Evolutionary conservation across 345 rosid species (phyloP).

Genomic region (Hibiscus tridactylites): DNA sequence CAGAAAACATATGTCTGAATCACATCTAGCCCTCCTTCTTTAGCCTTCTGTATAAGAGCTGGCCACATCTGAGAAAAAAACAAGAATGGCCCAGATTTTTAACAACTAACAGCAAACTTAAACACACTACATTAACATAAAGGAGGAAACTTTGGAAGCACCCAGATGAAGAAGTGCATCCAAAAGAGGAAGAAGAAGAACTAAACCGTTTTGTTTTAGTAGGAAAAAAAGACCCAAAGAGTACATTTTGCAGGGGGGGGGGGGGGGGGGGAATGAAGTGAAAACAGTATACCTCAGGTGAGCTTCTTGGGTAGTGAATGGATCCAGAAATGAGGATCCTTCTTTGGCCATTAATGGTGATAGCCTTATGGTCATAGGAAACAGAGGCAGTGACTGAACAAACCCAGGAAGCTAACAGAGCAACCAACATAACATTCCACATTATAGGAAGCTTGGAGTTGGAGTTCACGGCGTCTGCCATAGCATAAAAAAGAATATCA

Average conservation of each 20-base stretch:
- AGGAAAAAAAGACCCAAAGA: slow-evolving; percentile 13
- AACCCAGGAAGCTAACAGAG: slow-evolving; percentile 30
- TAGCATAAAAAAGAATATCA: neutral
- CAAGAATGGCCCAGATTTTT: neutral
- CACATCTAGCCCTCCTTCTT: slow-evolving; percentile 95
- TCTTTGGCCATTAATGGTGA: slow-evolving; percentile 77
- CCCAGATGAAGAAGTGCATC: slow-evolving; percentile 15
- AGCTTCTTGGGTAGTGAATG: slow-evolving; percentile 96
- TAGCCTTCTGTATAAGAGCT: slow-evolving; percentile 90
- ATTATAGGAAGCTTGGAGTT: slow-evolving; percentile 30
- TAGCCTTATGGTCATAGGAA: slow-evolving; percentile 72
- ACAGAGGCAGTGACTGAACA: slow-evolving; percentile 57
- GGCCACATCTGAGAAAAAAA: slow-evolving; percentile 82
- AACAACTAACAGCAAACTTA: neutral
- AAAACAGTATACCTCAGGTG: slow-evolving; percentile 67
- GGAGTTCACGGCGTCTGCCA: slow-evolving; percentile 21
- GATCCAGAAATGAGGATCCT: slow-evolving; percentile 96
- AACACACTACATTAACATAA: neutral
- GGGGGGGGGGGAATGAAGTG: neutral
- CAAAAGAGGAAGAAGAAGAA: neutral
- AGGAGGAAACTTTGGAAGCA: slow-evolving; percentile 4
- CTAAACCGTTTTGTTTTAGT: neutral
- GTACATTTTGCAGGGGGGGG: slow-evolving; percentile 12
- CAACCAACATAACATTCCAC: slow-evolving; percentile 35
- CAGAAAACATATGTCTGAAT: slow-evolving; percentile 97